These are phyloP conservation scores for Coniochaeta prunicola DNA, from an alignment of 2,329 filamentous ascomycete genomes.

Conservation along the genomic window DNA sequence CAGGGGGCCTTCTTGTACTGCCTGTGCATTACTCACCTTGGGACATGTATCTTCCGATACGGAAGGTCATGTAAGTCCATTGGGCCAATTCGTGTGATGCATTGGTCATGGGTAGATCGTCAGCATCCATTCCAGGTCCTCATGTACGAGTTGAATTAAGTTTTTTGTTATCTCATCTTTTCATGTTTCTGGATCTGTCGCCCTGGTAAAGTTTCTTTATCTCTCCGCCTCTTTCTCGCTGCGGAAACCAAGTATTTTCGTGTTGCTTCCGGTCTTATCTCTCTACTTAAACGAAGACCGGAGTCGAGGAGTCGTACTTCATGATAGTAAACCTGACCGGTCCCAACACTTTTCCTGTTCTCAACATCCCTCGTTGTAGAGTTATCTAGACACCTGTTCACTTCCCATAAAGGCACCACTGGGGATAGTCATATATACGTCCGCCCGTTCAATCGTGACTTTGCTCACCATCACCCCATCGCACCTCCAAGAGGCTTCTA, in stretches of 20 bases:
- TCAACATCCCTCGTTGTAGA: background rate
- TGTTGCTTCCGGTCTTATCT: background rate
- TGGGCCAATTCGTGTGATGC: too few species aligned
- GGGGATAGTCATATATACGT: background rate
- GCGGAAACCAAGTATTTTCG: background rate
- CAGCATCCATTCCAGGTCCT: background rate
- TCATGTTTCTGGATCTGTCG: background rate
- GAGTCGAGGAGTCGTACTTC: background rate
- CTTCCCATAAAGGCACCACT: too few species aligned
- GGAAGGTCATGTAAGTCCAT: background rate
- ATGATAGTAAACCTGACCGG: background rate
- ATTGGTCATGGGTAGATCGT: too few species aligned
- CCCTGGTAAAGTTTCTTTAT: background rate
- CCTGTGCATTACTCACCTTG: too few species aligned
- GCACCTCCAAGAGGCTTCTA: too few species aligned
- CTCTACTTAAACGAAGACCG: background rate
- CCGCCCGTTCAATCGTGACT: too few species aligned
- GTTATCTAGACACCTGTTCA: background rate
- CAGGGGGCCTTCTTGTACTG: too few species aligned
- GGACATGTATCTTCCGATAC: background rate
- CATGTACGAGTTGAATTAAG: too few species aligned
- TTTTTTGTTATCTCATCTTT: background rate
- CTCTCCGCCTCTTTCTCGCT: background rate
- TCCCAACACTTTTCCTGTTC: background rate
- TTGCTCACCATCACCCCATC: background rate